Percentiles rank a stretch among this genome's conserved stretches.
Evolutionary conservation across 352 stramenopile genomes (phyloP).

Genomic region (Blastocystis sp.): DNA sequence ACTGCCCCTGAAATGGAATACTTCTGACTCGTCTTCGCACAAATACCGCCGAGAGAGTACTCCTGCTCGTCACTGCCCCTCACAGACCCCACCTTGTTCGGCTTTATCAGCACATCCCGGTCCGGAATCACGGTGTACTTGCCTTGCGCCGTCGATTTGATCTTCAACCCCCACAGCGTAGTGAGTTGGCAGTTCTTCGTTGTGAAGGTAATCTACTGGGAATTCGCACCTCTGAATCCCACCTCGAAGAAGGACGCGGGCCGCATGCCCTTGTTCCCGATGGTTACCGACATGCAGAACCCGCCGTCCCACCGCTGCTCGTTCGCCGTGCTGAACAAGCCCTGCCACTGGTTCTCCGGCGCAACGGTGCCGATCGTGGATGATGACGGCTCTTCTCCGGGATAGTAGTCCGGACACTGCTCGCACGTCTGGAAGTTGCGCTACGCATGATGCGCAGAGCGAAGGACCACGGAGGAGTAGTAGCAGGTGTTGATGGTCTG

Average conservation of each 20-base stretch:
- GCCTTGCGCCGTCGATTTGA: not conserved
- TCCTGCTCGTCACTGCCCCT: not conserved
- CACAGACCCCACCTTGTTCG: not conserved
- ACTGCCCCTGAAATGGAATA: not conserved
- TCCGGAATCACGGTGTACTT: slow-evolving; percentile 4
- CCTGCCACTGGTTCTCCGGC: slow-evolving; percentile 47
- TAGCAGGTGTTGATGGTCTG: slow-evolving; percentile 58
- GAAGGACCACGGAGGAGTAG: slow-evolving; percentile 31
- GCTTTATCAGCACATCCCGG: slow-evolving; percentile 32
- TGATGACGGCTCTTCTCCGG: slow-evolving; percentile 27
- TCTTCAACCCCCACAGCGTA: slow-evolving; percentile 47
- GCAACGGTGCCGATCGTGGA: slow-evolving; percentile 7
- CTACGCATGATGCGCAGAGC: not conserved
- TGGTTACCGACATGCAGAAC: slow-evolving; percentile 30
- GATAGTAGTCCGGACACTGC: slow-evolving; percentile 64
- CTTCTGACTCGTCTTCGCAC: slow-evolving; percentile 9
- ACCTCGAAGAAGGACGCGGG: slow-evolving; percentile 3
- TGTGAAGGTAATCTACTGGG: slow-evolving; percentile 11
- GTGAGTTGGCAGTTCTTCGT: slow-evolving; percentile 65
- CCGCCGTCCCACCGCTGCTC: slow-evolving; percentile 46
- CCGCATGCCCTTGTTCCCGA: slow-evolving; percentile 13
- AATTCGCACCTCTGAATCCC: not conserved
- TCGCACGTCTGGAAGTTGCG: slow-evolving; percentile 59
- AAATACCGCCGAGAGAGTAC: not conserved
- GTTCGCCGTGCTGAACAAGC: not conserved